Base-by-base conservation (phyloP, 768 basidiomycete genomes). In the Termitomyces sp. region DNA sequence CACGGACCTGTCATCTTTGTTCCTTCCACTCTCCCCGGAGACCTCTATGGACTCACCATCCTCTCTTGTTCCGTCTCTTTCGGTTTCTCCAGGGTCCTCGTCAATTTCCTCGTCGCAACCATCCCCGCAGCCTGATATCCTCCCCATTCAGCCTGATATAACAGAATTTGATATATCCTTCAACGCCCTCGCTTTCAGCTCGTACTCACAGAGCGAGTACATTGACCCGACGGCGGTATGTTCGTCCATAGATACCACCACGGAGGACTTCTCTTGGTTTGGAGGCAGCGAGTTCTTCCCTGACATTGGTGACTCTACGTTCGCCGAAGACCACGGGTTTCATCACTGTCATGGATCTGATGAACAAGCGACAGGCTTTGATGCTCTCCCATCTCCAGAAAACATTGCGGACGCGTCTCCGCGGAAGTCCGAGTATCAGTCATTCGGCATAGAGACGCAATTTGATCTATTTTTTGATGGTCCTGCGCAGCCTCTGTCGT, bases 111-210 rank as follows among this genome's bases (percentile, higher is more conserved):
- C 75, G 51, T 65, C 72, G 56, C 70, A 72, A 26, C 72, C 75
- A 38, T 76, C 77, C 22, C 75, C 77, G 44, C 67, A 70, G 57
- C 69, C 73, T 13, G 76, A 77, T 47, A 68, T 68, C 46, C 74
- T 75, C 57, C 75, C 76, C 49, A 64, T 57, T 56, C 69, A 64
- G 33, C 63, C 68, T 50, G 63, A 70, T 49, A 54, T 68, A 49
- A 59, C 66, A 49, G 61, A 70, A n/a, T 71, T 73, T 57, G 69
- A 68, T 59, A 61, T 72, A 61, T 64, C 64, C 47, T 70, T 72
- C 53, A 70, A 73, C 54, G 51, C 66, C 20, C 59, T 68, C 47
- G 64, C 70, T 32, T 48, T 77, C 7, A 71, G 75, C 51, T 64
- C 61, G 9, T 69, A 75, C 20, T 61, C 74, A 45, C 59, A 68